These are phyloP conservation scores for Capsicum baccatum DNA, from an alignment of 257 asterid species.

Conservation along the genomic window DNA sequence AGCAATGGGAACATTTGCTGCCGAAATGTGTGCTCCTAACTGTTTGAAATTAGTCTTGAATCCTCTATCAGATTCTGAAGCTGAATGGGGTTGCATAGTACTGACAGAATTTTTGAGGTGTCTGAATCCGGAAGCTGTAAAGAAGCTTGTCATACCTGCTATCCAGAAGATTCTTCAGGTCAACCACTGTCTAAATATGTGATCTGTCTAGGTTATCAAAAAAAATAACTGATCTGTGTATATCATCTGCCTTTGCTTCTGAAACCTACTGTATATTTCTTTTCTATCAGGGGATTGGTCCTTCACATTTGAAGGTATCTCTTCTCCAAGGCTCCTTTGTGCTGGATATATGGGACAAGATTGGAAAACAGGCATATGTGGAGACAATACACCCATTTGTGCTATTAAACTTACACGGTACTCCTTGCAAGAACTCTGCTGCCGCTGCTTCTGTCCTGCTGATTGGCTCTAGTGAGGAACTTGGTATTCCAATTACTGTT, in stretches of 20 bases:
- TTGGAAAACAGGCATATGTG: constrained; percentile 85
- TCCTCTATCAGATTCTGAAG: constrained; percentile 72
- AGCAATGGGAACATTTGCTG: constrained; percentile 81
- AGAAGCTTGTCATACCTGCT: constrained; percentile 66
- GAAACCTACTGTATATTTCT: constrained; percentile 27
- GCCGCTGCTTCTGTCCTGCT: constrained; percentile 90
- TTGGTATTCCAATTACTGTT: constrained; percentile 90
- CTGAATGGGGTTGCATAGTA: constrained; percentile 84
- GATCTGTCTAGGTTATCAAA: neutral
- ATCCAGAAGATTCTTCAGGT: constrained; percentile 94
- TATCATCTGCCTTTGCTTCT: constrained; percentile 14
- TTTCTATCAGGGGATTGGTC: constrained; percentile 69
- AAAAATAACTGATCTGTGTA: neutral
- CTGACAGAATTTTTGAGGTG: constrained; percentile 77
- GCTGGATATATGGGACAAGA: constrained; percentile 80
- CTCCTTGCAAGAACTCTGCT: constrained; percentile 75
- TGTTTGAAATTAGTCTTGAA: constrained; percentile 77
- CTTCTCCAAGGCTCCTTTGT: constrained; percentile 98
- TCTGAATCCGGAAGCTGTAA: constrained; percentile 68
- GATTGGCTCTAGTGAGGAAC: constrained; percentile 95
- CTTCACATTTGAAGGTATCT: constrained; percentile 91
- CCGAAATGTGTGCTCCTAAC: constrained; percentile 93
- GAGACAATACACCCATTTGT: constrained; percentile 82
- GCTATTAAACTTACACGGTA: constrained; percentile 73
- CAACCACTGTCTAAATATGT: constrained; percentile 37